phyloP scores from a whole-genome alignment of 768 basidiomycete genomes.

The Suillus placidus region DNA sequence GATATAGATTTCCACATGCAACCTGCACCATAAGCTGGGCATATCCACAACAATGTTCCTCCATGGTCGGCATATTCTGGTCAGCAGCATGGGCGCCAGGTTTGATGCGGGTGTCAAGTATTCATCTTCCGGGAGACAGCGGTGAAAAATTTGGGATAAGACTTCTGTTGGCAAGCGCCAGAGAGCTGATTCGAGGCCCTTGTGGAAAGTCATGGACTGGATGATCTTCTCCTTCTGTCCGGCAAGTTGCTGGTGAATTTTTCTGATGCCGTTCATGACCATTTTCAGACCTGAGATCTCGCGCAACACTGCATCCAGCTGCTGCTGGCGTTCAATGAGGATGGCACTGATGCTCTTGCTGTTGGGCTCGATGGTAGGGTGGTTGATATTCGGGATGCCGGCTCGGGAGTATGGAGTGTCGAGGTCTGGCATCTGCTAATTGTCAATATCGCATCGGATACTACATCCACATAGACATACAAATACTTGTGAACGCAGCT shows the following conservation, averaged over 20 bases:
- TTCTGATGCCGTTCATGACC: constrained; percentile 18
- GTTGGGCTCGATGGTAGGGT: constrained; percentile 17
- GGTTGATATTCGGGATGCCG: constrained; percentile 9
- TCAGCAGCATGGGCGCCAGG: constrained; percentile 42
- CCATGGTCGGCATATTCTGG: constrained; percentile 47
- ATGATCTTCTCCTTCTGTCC: constrained; percentile 17
- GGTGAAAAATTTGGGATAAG: constrained; percentile 48
- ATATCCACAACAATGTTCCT: constrained; percentile 33
- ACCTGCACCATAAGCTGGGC: constrained; percentile 38
- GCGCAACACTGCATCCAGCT: constrained; percentile 18
- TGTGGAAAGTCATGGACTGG: constrained; percentile 24
- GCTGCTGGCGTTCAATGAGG: constrained; percentile 17
- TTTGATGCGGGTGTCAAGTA: constrained; percentile 27
- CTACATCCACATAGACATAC: too few species aligned
- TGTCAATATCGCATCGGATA: neutral
- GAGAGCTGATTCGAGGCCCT: constrained; percentile 33
- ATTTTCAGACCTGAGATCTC: constrained; percentile 19
- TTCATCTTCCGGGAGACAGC: constrained; percentile 33
- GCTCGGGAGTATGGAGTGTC: neutral
- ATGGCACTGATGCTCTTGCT: constrained; percentile 18
- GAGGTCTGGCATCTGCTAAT: neutral
- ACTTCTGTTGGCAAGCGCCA: constrained; percentile 47
- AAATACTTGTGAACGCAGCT: neutral
- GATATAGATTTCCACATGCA: constrained; percentile 22
- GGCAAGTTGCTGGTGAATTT: constrained; percentile 16